These are phyloP conservation scores for Dryas integrifolia DNA, from an alignment of 331 rosid species.

Conservation along the genomic window DNA sequence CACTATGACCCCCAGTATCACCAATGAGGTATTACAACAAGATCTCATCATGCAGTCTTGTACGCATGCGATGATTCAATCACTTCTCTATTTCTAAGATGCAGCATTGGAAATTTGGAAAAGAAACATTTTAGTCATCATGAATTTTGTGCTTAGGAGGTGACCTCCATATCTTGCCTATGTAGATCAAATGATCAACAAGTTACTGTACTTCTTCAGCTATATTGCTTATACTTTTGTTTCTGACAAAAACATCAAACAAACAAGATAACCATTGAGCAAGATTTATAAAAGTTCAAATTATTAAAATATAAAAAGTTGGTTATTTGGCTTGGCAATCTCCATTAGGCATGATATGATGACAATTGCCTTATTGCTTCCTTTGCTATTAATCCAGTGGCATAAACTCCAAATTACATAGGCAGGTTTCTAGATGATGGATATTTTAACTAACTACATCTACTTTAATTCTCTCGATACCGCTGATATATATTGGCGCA, in stretches of 20 bases:
- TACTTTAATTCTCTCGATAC: background rate
- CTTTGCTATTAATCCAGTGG: background rate
- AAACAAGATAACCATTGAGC: background rate
- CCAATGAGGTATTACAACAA: background rate
- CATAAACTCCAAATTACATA: background rate
- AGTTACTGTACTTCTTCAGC: background rate
- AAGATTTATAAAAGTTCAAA: background rate
- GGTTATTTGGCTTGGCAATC: too few relatives aligned
- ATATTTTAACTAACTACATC: background rate
- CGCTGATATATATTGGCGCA: background rate
- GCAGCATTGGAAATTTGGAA: background rate
- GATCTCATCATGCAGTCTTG: background rate
- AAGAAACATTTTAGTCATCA: background rate
- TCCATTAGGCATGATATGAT: background rate
- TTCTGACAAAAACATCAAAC: background rate
- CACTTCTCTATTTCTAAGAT: background rate
- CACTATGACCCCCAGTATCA: background rate
- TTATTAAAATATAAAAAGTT: too few relatives aligned
- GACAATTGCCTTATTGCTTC: background rate
- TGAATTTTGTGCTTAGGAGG: background rate
- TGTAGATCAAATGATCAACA: background rate
- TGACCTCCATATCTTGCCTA: background rate
- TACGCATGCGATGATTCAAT: background rate
- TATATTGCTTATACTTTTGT: background rate
- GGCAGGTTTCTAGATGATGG: background rate